Evolutionary conservation across 768 basidiomycete species (phyloP).

Genomic region (Tricholoma sp.): DNA sequence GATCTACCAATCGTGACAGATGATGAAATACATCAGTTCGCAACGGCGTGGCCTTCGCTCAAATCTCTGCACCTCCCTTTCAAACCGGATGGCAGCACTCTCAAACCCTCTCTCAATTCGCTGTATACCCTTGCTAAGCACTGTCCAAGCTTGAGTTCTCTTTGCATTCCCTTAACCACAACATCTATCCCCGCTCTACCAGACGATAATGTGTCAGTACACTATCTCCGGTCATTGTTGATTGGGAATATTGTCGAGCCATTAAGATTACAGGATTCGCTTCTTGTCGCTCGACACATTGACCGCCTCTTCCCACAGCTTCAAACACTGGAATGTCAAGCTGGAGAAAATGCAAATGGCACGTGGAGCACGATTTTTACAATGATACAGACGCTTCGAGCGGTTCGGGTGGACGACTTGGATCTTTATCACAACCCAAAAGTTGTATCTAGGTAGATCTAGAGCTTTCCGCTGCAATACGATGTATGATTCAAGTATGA

Average conservation of each 20-base stretch:
- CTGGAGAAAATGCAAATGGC: not conserved
- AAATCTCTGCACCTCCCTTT: not conserved
- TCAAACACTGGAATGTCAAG: not conserved
- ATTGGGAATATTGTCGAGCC: not conserved
- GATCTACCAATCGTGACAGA: not conserved
- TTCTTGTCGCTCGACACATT: conserved; percentile 2
- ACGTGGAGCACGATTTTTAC: not conserved
- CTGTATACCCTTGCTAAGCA: not conserved
- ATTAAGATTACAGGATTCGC: not conserved
- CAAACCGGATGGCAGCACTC: not conserved
- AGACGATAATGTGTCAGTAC: not conserved
- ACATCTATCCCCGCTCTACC: not conserved
- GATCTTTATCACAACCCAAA: not conserved
- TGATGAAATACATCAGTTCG: not conserved
- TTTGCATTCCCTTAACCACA: not conserved
- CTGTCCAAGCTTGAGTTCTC: not conserved
- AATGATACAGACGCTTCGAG: not conserved
- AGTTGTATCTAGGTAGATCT: too few relatives aligned
- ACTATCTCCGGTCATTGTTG: not conserved
- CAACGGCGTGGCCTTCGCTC: not conserved
- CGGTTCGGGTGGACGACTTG: not conserved
- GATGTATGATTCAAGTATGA: too few relatives aligned
- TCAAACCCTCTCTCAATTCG: not conserved
- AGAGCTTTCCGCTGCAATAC: too few relatives aligned
- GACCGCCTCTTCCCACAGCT: not conserved